phyloP scores from a whole-genome alignment of 2,329 filamentous ascomycete species.

The Neofusicoccum umdonicola region DNA sequence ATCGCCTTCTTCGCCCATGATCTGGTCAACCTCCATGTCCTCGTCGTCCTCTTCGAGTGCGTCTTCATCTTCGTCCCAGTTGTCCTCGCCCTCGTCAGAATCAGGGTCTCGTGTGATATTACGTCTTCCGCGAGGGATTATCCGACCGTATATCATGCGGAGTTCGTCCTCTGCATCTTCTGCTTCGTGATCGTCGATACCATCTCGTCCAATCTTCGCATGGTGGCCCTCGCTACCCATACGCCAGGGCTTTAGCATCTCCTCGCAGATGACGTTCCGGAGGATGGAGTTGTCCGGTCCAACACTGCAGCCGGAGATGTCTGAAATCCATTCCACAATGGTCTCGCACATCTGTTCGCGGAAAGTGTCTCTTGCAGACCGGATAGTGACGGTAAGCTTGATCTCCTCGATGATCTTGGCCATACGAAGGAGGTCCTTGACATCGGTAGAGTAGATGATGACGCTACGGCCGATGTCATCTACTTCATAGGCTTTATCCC shows the following conservation, averaged over 20 bases:
- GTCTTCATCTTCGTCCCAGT: slow-evolving; percentile 45
- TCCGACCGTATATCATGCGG: slow-evolving; percentile 33
- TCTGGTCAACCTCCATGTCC: slow-evolving; percentile 46
- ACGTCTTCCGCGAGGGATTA: slow-evolving; percentile 23
- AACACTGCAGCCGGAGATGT: slow-evolving; percentile 86
- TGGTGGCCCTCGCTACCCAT: slow-evolving; percentile 82
- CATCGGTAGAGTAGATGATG: slow-evolving; percentile 70
- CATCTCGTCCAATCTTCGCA: slow-evolving; percentile 70
- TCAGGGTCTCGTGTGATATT: slow-evolving; percentile 27
- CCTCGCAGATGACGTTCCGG: slow-evolving; percentile 80
- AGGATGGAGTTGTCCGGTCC: slow-evolving; percentile 77
- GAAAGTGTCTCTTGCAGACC: slow-evolving; percentile 91
- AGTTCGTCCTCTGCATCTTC: slow-evolving; percentile 53
- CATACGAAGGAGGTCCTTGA: slow-evolving; percentile 71
- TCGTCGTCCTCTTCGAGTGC: slow-evolving; percentile 47
- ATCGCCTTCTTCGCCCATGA: slow-evolving; percentile 47
- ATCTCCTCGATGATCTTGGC: slow-evolving; percentile 90
- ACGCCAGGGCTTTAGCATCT: slow-evolving; percentile 84
- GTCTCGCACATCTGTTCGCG: slow-evolving; percentile 98
- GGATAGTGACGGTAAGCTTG: slow-evolving; percentile 91
- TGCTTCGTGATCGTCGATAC: slow-evolving; percentile 76
- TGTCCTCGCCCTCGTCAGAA: slow-evolving; percentile 50
- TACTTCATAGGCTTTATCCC: slow-evolving; percentile 78
- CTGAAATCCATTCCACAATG: slow-evolving; percentile 92
- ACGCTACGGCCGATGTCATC: slow-evolving; percentile 86